These are phyloP conservation scores for Phascolomyces articulosus DNA, from an alignment of 371 early-diverging fungal genomes.

Conservation along the genomic window DNA sequence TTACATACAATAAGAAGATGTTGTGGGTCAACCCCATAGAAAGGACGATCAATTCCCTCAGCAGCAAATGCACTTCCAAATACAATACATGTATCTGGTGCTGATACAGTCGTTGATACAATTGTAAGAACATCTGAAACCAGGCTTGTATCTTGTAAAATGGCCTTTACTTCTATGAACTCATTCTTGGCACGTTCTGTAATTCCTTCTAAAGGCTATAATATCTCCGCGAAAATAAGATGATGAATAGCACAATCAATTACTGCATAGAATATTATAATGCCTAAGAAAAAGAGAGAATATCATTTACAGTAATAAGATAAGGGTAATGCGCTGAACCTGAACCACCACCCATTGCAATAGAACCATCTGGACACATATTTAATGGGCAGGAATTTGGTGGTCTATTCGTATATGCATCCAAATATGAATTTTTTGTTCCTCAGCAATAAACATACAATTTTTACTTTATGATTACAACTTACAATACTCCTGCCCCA, in stretches of 20 bases:
- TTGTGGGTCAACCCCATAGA: background rate
- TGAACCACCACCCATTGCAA: slow-evolving; percentile 58
- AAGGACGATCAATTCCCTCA: background rate
- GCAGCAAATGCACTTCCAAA: slow-evolving; percentile 16
- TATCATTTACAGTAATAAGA: slow-evolving; percentile 34
- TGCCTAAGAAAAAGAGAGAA: too few species aligned
- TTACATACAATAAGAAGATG: background rate
- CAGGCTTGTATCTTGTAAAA: background rate
- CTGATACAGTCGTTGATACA: slow-evolving; percentile 23
- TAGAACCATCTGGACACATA: slow-evolving; percentile 32
- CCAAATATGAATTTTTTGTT: background rate
- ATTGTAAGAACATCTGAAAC: slow-evolving; percentile 20
- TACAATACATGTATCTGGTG: slow-evolving; percentile 47
- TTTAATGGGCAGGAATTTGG: slow-evolving; percentile 13
- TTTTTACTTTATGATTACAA: background rate
- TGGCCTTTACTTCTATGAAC: background rate
- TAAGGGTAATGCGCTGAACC: slow-evolving; percentile 57
- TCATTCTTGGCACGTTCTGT: background rate
- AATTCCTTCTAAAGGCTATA: background rate
- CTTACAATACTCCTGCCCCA: slow-evolving; percentile 5
- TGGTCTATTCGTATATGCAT: background rate
- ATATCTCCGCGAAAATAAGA: background rate
- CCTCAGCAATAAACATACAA: background rate
- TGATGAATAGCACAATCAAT: background rate
- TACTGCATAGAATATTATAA: too few species aligned